Percentiles rank a stretch among this genome's conserved stretches.
These are phyloP conservation scores for Micractinium sp. DNA, from an alignment of 139 green algal species.

Conservation along the genomic window DNA sequence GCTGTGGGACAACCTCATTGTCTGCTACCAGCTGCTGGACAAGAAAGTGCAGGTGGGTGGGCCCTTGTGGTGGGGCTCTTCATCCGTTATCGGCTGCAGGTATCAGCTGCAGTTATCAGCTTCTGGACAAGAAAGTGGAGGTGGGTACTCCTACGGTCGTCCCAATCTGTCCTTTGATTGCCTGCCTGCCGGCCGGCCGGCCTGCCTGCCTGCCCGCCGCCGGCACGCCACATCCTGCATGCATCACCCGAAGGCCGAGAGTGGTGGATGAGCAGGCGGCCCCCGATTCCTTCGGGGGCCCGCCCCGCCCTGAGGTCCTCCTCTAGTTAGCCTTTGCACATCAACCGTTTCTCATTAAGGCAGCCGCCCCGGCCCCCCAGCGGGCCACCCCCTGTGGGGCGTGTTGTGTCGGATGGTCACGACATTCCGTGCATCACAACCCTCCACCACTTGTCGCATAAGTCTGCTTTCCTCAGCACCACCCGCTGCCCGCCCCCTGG, in stretches of 20 bases:
- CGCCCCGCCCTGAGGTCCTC: slow-evolving; percentile 30
- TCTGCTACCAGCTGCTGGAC: slow-evolving; percentile 89
- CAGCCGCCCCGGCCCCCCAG: neutral
- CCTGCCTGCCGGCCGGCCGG: neutral
- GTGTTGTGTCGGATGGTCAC: slow-evolving; percentile 42
- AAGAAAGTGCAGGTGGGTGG: slow-evolving; percentile 68
- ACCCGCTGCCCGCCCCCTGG: too few species aligned
- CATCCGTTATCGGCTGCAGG: neutral
- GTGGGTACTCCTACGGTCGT: too few species aligned
- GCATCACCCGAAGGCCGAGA: slow-evolving; percentile 33
- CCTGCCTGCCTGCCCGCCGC: neutral
- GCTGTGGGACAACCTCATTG: slow-evolving; percentile 89
- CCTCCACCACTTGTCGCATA: neutral
- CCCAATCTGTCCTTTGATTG: too few species aligned
- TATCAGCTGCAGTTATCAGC: neutral
- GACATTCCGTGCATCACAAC: slow-evolving; percentile 7
- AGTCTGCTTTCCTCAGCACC: neutral
- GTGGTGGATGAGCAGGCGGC: slow-evolving; percentile 31
- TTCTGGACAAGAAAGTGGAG: too few species aligned
- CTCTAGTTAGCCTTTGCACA: slow-evolving; percentile 51
- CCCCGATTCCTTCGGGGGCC: too few species aligned
- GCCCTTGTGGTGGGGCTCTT: neutral
- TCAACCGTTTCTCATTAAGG: slow-evolving; percentile 38
- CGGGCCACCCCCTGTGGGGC: neutral
- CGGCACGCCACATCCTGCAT: neutral